Evolutionary conservation across 192 early-diverging fungal genomes (phyloP), one percentile per base, ranked within the genome.

Genomic region (Gigaspora rosea): DNA sequence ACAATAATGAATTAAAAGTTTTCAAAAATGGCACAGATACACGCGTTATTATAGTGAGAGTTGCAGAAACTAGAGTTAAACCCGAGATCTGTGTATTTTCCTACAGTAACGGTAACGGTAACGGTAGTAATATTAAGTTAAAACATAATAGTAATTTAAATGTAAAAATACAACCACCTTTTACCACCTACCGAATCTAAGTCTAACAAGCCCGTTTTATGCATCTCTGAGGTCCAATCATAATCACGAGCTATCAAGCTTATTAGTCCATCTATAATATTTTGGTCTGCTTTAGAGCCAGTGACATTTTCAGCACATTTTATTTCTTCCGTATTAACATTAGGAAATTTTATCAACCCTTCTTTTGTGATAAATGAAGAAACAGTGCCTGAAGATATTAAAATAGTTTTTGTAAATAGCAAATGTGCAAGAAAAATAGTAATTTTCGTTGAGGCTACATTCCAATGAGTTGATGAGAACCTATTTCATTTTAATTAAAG

Each of bases 221-320:
- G 81, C 22, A 78, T 82, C 50, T 88, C 82, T 51, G 81, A 20
- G 52, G 79, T 75, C 90, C 90, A 91, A 63, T 91, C 82, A 67
- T 77, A 46, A 54, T 67, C 59, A 47, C 18, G 50, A 5, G 54
- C 70, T 10, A 65, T 78, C 15, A 90, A 36, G 16, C 81, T 62
- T 36, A 78, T 57, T 36, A 91, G 49, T 16, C 9, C 54, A 58
- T 74, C 18, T 62, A 15, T 49, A 74, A 51, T 13, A 16, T 9
- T 74, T 33, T 49, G 6, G 16, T n/a, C 8, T 61, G 6, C 13
- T 16, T 48, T 35, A 62, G 8, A 11, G 2, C 22, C 18, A 10
- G 18, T 15, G 41, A 0, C 41, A 41, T 7, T 2, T 10, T 48
- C 41, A 16, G 18, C 64, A 9, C 18, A 46, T 22, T 47, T 22